Evolutionary conservation across 129 eudicot species (phyloP).

Genomic region (Glebionis coronaria): DNA sequence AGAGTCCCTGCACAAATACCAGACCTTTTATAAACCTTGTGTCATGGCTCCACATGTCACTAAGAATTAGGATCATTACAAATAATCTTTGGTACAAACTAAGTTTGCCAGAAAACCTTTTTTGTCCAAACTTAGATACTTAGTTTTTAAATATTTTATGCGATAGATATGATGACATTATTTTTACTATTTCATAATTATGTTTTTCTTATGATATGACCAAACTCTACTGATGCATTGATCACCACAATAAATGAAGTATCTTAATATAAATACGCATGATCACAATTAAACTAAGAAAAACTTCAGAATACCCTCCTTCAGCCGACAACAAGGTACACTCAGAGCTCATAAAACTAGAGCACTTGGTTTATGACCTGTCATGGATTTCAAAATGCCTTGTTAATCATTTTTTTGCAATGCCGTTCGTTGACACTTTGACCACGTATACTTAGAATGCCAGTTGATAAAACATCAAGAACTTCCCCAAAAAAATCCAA

Average conservation of each 20-base stretch:
- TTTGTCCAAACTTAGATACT: background rate
- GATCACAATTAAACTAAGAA: conserved; percentile 1
- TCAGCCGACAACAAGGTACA: conserved; percentile 75
- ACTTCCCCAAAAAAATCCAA: conserved; percentile 91
- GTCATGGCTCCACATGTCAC: background rate
- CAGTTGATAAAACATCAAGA: conserved; percentile 68
- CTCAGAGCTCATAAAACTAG: conserved; percentile 81
- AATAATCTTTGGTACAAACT: background rate
- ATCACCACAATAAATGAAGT: background rate
- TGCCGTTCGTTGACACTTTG: conserved; percentile 80
- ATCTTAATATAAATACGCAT: conserved; percentile 3
- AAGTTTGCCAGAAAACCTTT: background rate
- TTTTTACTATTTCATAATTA: background rate
- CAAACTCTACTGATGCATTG: too few species aligned
- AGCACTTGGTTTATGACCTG: conserved; percentile 80
- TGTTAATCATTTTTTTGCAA: conserved; percentile 84
- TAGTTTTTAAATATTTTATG: background rate
- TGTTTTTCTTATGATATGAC: too few species aligned
- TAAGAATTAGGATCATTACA: background rate
- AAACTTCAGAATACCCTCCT: conserved; percentile 88
- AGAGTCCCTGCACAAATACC: conserved; percentile 56
- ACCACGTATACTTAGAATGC: conserved; percentile 69
- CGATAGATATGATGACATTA: background rate
- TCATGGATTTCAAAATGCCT: conserved; percentile 68
- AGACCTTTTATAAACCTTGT: background rate